phyloP scores from a whole-genome alignment of 2,329 filamentous ascomycete species.

The Calonectria leucothoes region DNA sequence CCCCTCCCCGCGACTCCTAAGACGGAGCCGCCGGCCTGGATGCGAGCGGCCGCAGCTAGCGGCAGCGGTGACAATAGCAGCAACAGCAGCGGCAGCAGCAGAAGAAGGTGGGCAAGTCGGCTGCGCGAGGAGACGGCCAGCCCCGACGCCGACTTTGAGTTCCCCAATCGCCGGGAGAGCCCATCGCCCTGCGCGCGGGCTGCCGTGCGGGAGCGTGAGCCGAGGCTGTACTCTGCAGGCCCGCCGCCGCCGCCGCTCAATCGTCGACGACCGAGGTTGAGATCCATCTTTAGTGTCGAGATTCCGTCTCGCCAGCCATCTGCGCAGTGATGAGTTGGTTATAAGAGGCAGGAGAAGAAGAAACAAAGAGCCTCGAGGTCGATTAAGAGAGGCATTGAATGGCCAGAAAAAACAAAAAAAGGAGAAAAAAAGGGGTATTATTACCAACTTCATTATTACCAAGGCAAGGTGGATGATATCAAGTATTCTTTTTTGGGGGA shows the following conservation, averaged over 20 bases:
- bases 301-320: neutral
- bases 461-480: neutral
- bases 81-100: neutral
- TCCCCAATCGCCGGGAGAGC: neutral
- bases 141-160: neutral
- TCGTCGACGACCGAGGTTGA: neutral
- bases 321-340: neutral
- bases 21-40: slow-evolving; percentile 37
- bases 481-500: neutral
- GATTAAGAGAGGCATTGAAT: neutral
- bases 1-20: slow-evolving; percentile 47
- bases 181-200: neutral
- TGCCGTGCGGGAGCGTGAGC: neutral
- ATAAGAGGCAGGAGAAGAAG: no score
- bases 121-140: neutral
- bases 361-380: no score
- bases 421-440: neutral
- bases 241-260: neutral
- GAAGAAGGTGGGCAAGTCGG: neutral
- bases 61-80: neutral
- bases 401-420: neutral
- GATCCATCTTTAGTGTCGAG: neutral
- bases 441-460: neutral
- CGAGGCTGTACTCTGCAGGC: neutral
- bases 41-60: slow-evolving; percentile 7